Conservation (phyloP, 768 basidiomycete species). For the Serendipita sp. region DNA sequence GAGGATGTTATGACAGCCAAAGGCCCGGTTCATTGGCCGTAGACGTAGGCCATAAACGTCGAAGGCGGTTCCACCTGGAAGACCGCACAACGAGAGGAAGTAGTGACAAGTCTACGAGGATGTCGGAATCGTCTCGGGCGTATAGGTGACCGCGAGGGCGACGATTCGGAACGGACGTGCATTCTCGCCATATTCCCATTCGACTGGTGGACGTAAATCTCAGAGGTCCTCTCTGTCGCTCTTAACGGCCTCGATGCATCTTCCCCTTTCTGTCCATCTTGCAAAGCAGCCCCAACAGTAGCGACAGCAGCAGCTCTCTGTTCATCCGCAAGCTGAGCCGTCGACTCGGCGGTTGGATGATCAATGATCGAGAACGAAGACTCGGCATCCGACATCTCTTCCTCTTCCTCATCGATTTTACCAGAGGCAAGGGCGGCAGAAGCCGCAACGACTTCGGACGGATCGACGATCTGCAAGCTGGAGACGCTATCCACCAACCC, state of each 20-base stretch:
- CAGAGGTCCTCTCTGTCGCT: background rate
- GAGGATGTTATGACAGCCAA: too few relatives aligned
- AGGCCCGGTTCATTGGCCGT: background rate
- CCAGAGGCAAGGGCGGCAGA: background rate
- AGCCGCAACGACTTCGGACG: background rate
- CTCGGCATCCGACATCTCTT: background rate
- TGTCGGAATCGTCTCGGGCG: background rate
- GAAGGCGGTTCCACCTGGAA: background rate
- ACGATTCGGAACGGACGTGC: background rate
- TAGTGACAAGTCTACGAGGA: background rate
- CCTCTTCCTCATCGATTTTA: background rate
- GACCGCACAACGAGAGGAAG: background rate
- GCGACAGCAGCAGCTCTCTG: background rate
- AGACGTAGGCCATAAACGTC: conserved; percentile 3
- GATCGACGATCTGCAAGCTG: background rate
- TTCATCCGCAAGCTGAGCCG: background rate
- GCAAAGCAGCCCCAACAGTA: background rate
- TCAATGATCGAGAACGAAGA: background rate
- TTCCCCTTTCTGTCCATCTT: background rate
- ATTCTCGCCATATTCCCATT: too few relatives aligned
- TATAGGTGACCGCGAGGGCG: background rate
- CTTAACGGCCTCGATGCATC: background rate
- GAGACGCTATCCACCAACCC: background rate
- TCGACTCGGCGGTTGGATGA: background rate
- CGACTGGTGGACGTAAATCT: too few relatives aligned